phyloP scores from a whole-genome alignment of 2,329 filamentous ascomycete species.

The Colletotrichum lupini region DNA sequence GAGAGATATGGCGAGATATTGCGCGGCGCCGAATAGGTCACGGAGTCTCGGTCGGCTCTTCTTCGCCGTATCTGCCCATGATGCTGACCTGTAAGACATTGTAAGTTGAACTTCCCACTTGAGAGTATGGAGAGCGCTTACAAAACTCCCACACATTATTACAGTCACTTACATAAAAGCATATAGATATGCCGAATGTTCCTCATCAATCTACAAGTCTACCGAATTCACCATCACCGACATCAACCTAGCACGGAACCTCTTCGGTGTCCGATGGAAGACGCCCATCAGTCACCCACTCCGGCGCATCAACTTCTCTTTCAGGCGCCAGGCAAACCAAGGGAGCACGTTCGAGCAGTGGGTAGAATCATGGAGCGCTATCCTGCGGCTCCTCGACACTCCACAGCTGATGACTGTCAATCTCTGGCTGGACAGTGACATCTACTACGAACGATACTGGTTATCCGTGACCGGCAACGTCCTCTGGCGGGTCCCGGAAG shows the following conservation, averaged over 20 bases:
- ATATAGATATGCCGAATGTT: slow-evolving; percentile 15
- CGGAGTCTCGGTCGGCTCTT: not conserved
- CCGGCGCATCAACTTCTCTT: slow-evolving; percentile 24
- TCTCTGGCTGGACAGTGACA: slow-evolving; percentile 31
- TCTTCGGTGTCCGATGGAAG: slow-evolving; percentile 6
- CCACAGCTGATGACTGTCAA: not conserved
- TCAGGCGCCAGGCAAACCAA: slow-evolving; percentile 10
- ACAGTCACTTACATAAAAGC: not conserved
- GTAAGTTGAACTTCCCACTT: not conserved
- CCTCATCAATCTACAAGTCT: slow-evolving; percentile 8
- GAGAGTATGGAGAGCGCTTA: not conserved
- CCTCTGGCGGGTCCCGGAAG: slow-evolving; percentile 20
- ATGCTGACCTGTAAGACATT: slow-evolving; percentile 27
- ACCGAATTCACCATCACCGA: slow-evolving; percentile 25
- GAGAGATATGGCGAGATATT: slow-evolving; percentile 13
- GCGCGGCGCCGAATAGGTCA: not conserved
- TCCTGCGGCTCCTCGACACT: slow-evolving; percentile 13
- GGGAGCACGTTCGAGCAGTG: slow-evolving; percentile 20
- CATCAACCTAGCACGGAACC: slow-evolving; percentile 7
- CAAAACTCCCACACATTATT: too few relatives aligned
- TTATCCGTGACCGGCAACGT: slow-evolving; percentile 24
- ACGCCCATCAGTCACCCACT: not conserved
- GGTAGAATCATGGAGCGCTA: slow-evolving; percentile 17
- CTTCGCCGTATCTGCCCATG: slow-evolving; percentile 20
- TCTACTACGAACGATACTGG: slow-evolving; percentile 30